Evolutionary conservation across 2,329 filamentous ascomycete genomes (phyloP).

Genomic region (Monosporascus sp.): DNA sequence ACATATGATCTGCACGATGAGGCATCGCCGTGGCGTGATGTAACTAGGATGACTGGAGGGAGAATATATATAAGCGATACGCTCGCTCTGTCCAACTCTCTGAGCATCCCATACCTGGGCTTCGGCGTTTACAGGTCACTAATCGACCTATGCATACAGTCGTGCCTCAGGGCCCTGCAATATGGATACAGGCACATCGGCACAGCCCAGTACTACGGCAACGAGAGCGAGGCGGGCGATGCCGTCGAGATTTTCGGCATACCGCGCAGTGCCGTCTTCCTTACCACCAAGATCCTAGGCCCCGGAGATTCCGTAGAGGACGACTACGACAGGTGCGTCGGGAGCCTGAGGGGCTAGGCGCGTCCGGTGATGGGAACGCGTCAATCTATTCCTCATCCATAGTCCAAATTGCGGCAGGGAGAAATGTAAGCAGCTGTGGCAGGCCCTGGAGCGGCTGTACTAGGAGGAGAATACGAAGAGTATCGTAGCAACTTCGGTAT

Average conservation of each 20-base stretch:
- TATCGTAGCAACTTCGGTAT: constrained; percentile 68
- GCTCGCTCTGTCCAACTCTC: constrained; percentile 43
- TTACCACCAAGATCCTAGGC: constrained; percentile 67
- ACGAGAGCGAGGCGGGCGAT: constrained; percentile 61
- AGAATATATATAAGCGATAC: constrained; percentile 32
- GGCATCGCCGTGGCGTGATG: too few relatives aligned
- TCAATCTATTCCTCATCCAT: constrained; percentile 65
- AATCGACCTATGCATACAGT: constrained; percentile 46
- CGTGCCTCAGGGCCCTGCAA: constrained; percentile 50
- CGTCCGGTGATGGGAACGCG: constrained; percentile 49
- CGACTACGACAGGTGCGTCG: constrained; percentile 52
- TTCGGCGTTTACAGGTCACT: constrained; percentile 66
- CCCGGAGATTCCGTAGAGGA: constrained; percentile 47
- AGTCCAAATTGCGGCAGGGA: constrained; percentile 48
- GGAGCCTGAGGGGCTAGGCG: constrained; percentile 58
- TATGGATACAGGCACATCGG: constrained; percentile 60
- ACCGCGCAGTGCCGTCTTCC: constrained; percentile 41
- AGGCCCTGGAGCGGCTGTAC: constrained; percentile 56
- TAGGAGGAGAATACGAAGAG: constrained; percentile 53
- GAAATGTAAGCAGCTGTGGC: constrained; percentile 58
- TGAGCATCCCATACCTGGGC: constrained; percentile 58
- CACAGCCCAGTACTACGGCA: constrained; percentile 58
- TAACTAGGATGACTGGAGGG: background rate
- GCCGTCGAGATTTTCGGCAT: constrained; percentile 54
- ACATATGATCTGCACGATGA: too few relatives aligned